Evolutionary conservation across 345 rosid genomes (phyloP).

Genomic region (Arabis alpina): DNA sequence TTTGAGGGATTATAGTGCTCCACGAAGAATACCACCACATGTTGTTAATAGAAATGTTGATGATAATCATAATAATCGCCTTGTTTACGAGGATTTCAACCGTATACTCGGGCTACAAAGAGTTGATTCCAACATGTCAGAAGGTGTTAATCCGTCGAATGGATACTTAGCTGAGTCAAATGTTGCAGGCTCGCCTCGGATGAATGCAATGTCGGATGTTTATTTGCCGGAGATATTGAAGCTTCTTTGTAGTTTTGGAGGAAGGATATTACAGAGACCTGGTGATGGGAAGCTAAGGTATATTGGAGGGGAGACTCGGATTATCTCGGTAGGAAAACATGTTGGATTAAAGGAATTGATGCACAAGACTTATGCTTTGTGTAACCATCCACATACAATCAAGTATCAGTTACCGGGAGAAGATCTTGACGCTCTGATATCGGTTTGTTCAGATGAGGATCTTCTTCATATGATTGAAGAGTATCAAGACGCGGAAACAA

Average conservation of each 20-base stretch:
- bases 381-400: constrained; percentile 72
- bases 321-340: constrained; percentile 62
- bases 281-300: constrained; percentile 84
- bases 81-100: constrained; percentile 53
- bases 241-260: constrained; percentile 87
- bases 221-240: constrained; percentile 56
- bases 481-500: constrained; percentile 66
- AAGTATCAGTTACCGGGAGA: constrained; percentile 94
- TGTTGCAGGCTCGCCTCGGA: constrained; percentile 49
- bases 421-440: constrained; percentile 89
- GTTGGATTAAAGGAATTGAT: constrained; percentile 63
- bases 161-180: constrained; percentile 43
- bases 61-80: constrained; percentile 35
- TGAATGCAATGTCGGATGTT: constrained; percentile 44
- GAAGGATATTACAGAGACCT: constrained; percentile 81
- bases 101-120: constrained; percentile 45
- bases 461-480: constrained; percentile 84
- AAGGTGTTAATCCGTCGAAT: constrained; percentile 34
- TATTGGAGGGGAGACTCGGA: constrained; percentile 90
- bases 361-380: constrained; percentile 65
- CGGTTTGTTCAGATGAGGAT: constrained; percentile 86
- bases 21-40: constrained; percentile 42
- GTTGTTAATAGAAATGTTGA: constrained; percentile 21
- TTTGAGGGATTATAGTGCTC: constrained; percentile 51
- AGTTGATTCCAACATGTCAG: constrained; percentile 52